Percentiles rank a stretch among this genome's conserved stretches.
These are phyloP conservation scores for Cytospora piceicola DNA, from an alignment of 2,329 filamentous ascomycete species.

Conservation along the genomic window DNA sequence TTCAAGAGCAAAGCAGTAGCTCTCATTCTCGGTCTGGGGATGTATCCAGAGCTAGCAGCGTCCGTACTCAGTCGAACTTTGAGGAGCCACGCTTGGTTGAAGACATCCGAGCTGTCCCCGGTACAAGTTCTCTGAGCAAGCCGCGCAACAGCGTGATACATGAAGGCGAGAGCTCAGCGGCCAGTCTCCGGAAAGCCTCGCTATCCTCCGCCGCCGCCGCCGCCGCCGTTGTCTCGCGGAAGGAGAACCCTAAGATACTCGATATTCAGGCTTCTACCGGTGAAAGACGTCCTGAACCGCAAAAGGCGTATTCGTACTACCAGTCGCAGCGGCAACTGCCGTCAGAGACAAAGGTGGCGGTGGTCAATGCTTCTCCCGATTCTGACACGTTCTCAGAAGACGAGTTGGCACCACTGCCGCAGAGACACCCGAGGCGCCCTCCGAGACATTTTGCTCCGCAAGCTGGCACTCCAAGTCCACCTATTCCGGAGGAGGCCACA, in stretches of 20 bases:
- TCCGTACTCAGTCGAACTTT: constrained; percentile 46
- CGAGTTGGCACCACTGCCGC: constrained; percentile 40
- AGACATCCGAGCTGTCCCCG: constrained; percentile 20
- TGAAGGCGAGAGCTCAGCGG: constrained; percentile 45
- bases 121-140: constrained; percentile 22
- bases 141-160: constrained; percentile 43
- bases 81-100: constrained; percentile 43
- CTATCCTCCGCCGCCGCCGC: background rate
- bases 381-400: constrained; percentile 42
- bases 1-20: constrained; percentile 49
- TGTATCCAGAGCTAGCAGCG: constrained; percentile 46
- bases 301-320: background rate
- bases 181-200: background rate
- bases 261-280: background rate
- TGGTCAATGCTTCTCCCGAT: constrained; percentile 39
- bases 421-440: constrained; percentile 30
- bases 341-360: constrained; percentile 42
- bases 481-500: constrained; percentile 37
- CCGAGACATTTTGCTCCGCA: constrained; percentile 20
- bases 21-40: constrained; percentile 43
- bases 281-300: constrained; percentile 9
- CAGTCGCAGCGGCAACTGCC: constrained; percentile 13
- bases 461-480: constrained; percentile 21
- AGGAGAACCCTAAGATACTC: background rate
- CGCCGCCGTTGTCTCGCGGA: background rate